These are phyloP conservation scores for Phytophthora tubulina DNA, from an alignment of 352 stramenopile species.

Conservation along the genomic window DNA sequence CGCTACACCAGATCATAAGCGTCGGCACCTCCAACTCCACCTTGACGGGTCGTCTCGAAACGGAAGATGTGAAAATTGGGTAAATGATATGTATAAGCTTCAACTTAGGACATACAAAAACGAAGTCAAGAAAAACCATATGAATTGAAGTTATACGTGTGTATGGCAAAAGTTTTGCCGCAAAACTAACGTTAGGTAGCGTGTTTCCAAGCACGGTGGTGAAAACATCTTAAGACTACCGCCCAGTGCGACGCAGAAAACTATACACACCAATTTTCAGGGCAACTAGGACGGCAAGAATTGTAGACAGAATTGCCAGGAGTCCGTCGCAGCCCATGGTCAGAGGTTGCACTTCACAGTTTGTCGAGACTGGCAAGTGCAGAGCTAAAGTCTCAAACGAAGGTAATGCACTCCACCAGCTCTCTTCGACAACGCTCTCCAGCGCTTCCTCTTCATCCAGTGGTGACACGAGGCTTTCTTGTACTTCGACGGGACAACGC, in stretches of 20 bases:
- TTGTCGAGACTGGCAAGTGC: not conserved
- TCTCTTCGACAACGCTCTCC: not conserved
- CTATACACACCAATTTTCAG: constrained; percentile 7
- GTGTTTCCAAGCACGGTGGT: no score
- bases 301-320: not conserved
- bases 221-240: not conserved
- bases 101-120: constrained; percentile 12
- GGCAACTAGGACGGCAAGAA: constrained; percentile 14
- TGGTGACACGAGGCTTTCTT: not conserved
- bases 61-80: constrained; percentile 2
- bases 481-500: not conserved
- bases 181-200: no score
- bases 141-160: not conserved
- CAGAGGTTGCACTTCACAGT: constrained; percentile 12
- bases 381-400: constrained; percentile 1
- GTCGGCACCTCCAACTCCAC: not conserved
- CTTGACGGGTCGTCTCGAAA: constrained; percentile 23
- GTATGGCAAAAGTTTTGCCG: no score
- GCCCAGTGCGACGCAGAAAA: not conserved
- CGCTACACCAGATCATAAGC: constrained; percentile 7
- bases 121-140: not conserved
- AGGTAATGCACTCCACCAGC: constrained; percentile 11
- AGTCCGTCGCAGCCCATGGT: constrained; percentile 21
- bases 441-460: constrained; percentile 9
- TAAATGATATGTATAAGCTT: constrained; percentile 9